phyloP scores from a whole-genome alignment of 148 eudicot genomes.

The Cornus kousa region DNA sequence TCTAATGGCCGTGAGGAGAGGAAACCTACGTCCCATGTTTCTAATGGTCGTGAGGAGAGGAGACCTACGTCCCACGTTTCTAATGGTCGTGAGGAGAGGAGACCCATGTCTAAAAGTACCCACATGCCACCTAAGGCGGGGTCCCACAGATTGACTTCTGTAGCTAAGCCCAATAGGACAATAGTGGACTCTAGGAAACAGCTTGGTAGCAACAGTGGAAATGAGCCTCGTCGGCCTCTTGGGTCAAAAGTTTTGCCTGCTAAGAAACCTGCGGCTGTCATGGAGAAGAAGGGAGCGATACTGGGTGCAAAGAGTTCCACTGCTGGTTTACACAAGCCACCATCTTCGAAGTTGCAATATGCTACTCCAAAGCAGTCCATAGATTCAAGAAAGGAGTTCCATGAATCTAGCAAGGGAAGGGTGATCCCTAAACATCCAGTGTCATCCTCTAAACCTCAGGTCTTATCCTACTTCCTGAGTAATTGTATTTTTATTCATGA shows the following conservation, averaged over 20 bases:
- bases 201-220: slow-evolving; percentile 45
- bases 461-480: slow-evolving; percentile 12
- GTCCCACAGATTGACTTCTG: slow-evolving; percentile 30
- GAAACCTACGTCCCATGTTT: too few relatives aligned
- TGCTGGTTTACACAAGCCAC: slow-evolving; percentile 42
- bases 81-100: slow-evolving; percentile 47
- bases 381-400: slow-evolving; percentile 38
- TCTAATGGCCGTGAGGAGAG: too few relatives aligned
- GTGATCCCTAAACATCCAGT: slow-evolving; percentile 27
- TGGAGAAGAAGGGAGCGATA: slow-evolving; percentile 36
- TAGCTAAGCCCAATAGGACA: slow-evolving; percentile 16
- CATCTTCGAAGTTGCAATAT: slow-evolving; percentile 32
- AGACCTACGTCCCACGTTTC: slow-evolving; percentile 17
- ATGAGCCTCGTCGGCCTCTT: slow-evolving; percentile 56
- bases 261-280: slow-evolving; percentile 32
- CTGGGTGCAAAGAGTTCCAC: slow-evolving; percentile 33
- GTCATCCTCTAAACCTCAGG: slow-evolving; percentile 55
- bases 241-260: slow-evolving; percentile 36
- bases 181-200: slow-evolving; percentile 38
- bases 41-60: slow-evolving; percentile 43
- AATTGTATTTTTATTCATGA: background rate
- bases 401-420: slow-evolving; percentile 35
- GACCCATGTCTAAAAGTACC: slow-evolving; percentile 21
- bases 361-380: slow-evolving; percentile 30
- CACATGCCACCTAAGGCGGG: slow-evolving; percentile 30